Percentiles rank a stretch among this genome's conserved stretches.
These are phyloP conservation scores for Clonostachys rhizophaga DNA, from an alignment of 2,329 filamentous ascomycete genomes.

Conservation along the genomic window DNA sequence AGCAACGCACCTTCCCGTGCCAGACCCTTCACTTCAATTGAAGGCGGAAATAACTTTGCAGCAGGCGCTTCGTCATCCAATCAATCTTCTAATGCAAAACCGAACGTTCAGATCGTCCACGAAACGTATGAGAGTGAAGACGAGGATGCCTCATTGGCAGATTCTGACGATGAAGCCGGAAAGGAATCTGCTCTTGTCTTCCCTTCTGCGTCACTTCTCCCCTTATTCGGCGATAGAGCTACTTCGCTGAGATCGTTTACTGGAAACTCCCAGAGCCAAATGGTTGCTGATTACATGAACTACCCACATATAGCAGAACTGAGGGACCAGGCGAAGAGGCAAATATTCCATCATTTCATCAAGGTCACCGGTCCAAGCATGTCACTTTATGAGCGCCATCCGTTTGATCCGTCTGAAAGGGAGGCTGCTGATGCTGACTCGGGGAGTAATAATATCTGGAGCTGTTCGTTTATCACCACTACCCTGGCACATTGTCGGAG, in stretches of 20 bases:
- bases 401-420: slow-evolving; percentile 61
- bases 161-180: slow-evolving; percentile 50
- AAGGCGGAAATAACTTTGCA: too few relatives aligned
- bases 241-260: slow-evolving; percentile 45
- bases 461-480: slow-evolving; percentile 36
- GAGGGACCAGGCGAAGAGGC: slow-evolving; percentile 72
- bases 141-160: slow-evolving; percentile 58
- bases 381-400: slow-evolving; percentile 82
- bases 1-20: too few relatives aligned
- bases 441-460: slow-evolving; percentile 60
- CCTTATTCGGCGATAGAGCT: not conserved
- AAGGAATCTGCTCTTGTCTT: slow-evolving; percentile 8
- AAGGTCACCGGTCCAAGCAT: slow-evolving; percentile 82
- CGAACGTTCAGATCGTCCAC: not conserved
- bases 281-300: slow-evolving; percentile 62
- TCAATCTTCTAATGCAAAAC: not conserved
- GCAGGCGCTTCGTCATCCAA: too few relatives aligned
- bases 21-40: too few relatives aligned
- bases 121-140: slow-evolving; percentile 22
- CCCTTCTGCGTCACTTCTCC: slow-evolving; percentile 28
- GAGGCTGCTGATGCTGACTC: slow-evolving; percentile 55
- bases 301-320: slow-evolving; percentile 66
- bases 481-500: too few relatives aligned
- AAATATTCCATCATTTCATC: slow-evolving; percentile 88
- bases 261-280: slow-evolving; percentile 38